Conservation (phyloP, 2,329 filamentous ascomycete genomes). For the Sporothrix pseudoabietina region DNA sequence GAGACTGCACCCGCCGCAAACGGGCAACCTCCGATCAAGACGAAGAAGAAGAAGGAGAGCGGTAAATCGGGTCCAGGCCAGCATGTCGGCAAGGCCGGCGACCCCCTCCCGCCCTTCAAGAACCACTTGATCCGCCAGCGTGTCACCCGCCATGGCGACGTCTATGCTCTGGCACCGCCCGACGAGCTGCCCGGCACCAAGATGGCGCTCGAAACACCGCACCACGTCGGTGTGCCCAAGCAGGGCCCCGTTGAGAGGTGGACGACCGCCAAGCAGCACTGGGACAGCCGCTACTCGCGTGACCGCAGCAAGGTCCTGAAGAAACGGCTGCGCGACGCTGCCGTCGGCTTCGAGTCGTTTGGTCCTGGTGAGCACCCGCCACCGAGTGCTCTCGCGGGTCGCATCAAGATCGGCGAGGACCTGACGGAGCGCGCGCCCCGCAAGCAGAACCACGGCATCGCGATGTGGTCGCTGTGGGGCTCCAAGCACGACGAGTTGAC, state of each 20-base stretch:
- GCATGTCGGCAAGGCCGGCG: constrained; percentile 77
- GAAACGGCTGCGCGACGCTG: constrained; percentile 71
- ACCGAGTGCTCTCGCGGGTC: constrained; percentile 77
- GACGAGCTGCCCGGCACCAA: constrained; percentile 66
- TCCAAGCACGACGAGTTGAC: constrained; percentile 84
- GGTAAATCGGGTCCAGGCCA: constrained; percentile 36
- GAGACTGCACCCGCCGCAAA: neutral
- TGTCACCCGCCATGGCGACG: constrained; percentile 75
- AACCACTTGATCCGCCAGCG: constrained; percentile 91
- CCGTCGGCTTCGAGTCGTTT: constrained; percentile 70
- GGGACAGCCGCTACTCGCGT: constrained; percentile 71
- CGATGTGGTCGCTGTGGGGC: constrained; percentile 84
- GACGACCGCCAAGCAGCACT: constrained; percentile 72
- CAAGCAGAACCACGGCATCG: constrained; percentile 68
- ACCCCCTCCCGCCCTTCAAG: constrained; percentile 76
- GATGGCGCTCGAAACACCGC: constrained; percentile 58
- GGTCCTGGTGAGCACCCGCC: constrained; percentile 75
- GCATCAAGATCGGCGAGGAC: constrained; percentile 56
- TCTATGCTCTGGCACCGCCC: constrained; percentile 67
- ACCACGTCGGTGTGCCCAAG: constrained; percentile 77
- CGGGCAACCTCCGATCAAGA: constrained; percentile 6
- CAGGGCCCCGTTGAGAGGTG: constrained; percentile 78
- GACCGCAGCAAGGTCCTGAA: constrained; percentile 73
- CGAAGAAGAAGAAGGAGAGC: constrained; percentile 23
- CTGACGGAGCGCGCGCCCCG: constrained; percentile 56